Evolutionary conservation across 176 grass and related monocot species (phyloP), one percentile per base, ranked within the genome.

Genomic region (Lolium perenne): DNA sequence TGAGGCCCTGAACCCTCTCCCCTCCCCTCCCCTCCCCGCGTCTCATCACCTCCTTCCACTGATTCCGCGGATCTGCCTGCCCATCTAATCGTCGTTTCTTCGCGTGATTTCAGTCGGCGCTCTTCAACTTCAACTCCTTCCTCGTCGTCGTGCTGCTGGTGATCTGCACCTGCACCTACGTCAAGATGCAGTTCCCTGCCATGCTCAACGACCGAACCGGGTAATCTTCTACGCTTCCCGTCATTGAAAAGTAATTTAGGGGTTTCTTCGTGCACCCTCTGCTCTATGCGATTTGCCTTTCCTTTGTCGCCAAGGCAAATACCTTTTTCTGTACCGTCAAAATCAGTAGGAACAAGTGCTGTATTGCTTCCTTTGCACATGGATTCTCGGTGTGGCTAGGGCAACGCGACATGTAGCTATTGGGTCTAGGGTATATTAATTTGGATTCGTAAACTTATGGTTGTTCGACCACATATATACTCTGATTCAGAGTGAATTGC

Each of bases 111-210:
- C 48, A 94, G 95, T 97, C 95, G 84, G 92, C 92, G 84, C 81
- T 97, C 68, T 97, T 97, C 88, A 97, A 97, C 71, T 97, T 97
- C 86, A 87, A 97, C 75, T 94, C 95, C 5, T 94, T 97, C 89
- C 90, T 94, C 7, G 94, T 84, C 16, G 95, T 97, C 74, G 92
- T 97, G 71, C 79, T 97, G 84, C 90, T 94, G 53, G 86, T 94
- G 88, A 97, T 97, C 95, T 97, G 95, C 88, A 94, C 92, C 48
- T 97, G 90, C 67, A 91, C 90, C 84, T 97, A 97, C 84, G 80
- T 97, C 81, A 97, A 97, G 95, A 94, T 92, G 74, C 95, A 97
- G 79, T 97, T 97, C 81, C 92, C 95, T 15, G 87, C 89, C 53
- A 92, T 97, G 55, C 95, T 97, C 77, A 93, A 91, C 82, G 69